Evolutionary conservation across 129 eudicot genomes (phyloP).

Genomic region (Chrysanthemum lavandulifolium): DNA sequence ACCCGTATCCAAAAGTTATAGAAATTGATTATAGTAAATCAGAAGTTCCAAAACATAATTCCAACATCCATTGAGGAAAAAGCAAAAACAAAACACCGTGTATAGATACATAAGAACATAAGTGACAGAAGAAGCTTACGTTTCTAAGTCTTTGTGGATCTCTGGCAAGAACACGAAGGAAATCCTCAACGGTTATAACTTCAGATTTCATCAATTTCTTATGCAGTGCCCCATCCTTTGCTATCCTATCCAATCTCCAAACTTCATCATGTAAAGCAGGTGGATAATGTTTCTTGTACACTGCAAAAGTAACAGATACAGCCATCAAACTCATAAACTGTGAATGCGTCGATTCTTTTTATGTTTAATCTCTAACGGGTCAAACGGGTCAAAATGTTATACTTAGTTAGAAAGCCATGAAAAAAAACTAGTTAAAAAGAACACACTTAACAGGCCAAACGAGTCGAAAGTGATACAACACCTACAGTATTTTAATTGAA

Average conservation of each 20-base stretch:
- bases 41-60: too few relatives aligned
- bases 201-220: conserved; percentile 49
- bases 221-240: conserved; percentile 56
- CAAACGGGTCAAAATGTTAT: neutral
- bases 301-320: conserved; percentile 26
- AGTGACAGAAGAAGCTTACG: conserved; percentile 26
- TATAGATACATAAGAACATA: neutral
- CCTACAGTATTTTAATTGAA: too few relatives aligned
- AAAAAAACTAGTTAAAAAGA: neutral
- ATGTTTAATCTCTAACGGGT: neutral
- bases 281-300: conserved; percentile 61
- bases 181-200: conserved; percentile 52
- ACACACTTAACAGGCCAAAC: neutral
- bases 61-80: too few relatives aligned
- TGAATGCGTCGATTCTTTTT: too few relatives aligned
- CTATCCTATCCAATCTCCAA: conserved; percentile 65
- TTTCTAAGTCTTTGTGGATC: conserved; percentile 52
- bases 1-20: too few relatives aligned
- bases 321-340: too few relatives aligned
- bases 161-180: conserved; percentile 50
- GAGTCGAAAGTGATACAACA: too few relatives aligned
- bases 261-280: conserved; percentile 62
- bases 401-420: too few relatives aligned
- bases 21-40: too few relatives aligned
- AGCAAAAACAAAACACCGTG: too few relatives aligned